Base-by-base conservation (phyloP, 148 eudicot genomes). In the Amaranthus hypochondriacus region DNA sequence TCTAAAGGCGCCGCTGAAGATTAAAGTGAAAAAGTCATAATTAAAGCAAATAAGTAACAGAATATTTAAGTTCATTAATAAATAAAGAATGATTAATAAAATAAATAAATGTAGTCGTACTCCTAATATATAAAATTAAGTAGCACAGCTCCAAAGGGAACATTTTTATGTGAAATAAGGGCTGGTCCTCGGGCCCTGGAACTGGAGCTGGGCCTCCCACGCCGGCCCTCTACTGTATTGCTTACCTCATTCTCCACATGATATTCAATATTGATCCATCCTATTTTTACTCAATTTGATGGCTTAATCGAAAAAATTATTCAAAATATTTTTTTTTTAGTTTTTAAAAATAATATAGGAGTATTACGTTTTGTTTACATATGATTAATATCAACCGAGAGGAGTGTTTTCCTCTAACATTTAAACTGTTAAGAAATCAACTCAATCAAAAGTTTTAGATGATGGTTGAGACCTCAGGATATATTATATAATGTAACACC, bases 131-230 rank as follows among this genome's bases (percentile, higher is more conserved):
- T 28, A 28, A 28, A 73, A 49, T 39, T 52, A 63, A 73, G 39
- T 52, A 73, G 61, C 14, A 71, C 9, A 51, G 39, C 39, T 28
- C 0, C 39, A 28, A 28, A 28, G 76, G 76, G 76, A 69, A 73
- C 76, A 73, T 73, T 14, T 62, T 62, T n/a, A 73, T 73, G 62
- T 73, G 76, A 62, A 56, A 73, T 49, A 61, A 63, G 64, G 69
- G 67, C 48, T 63, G 69, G 61, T 61, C 69, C 39, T 28, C 39
- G 39, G 39, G 39, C 39, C 39, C 39, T 28, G 39, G 39, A 28
- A 28, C 51, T 63, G 76, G 69, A 73, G 44, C 47, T 73, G 69
- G 76, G 76, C 76, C 76, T 63, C 76, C 69, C 69, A 51, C 53
- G 39, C 39, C 39, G 39, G 39, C 39, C 39, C 39, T 28, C 39